These are phyloP conservation scores for Ganoderma leucocontextum DNA, from an alignment of 1,284 basidiomycete species.

Conservation along the genomic window DNA sequence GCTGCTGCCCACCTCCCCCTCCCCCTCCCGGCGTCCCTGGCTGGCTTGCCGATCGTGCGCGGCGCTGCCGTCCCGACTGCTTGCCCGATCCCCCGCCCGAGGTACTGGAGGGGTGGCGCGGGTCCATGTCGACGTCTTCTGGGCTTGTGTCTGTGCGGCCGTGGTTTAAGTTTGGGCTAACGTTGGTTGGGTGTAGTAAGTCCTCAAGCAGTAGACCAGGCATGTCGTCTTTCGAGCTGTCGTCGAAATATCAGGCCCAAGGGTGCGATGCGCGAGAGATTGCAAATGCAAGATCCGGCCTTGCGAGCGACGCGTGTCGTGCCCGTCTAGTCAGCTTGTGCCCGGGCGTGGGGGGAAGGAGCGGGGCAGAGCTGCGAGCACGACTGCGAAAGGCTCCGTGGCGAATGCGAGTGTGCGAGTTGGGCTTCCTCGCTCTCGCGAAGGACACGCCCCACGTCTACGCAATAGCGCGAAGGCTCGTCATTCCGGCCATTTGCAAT, in stretches of 20 bases:
- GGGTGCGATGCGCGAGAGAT: slow-evolving; percentile 9
- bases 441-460: slow-evolving; percentile 6
- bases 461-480: slow-evolving; percentile 7
- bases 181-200: background rate
- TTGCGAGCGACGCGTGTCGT: slow-evolving; percentile 19
- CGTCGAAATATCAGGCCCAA: background rate
- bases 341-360: slow-evolving; percentile 1
- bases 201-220: slow-evolving; percentile 17
- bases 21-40: slow-evolving; percentile 21
- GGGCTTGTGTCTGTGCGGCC: slow-evolving; percentile 7
- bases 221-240: slow-evolving; percentile 8
- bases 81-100: slow-evolving; percentile 16
- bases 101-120: slow-evolving; percentile 17
- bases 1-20: background rate
- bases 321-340: background rate
- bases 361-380: slow-evolving; percentile 7
- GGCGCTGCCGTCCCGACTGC: slow-evolving; percentile 22
- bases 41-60: slow-evolving; percentile 36
- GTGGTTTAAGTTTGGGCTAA: slow-evolving; percentile 9
- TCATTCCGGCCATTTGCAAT: slow-evolving; percentile 29
- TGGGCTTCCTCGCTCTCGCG: background rate
- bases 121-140: slow-evolving; percentile 21
- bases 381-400: slow-evolving; percentile 17
- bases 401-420: slow-evolving; percentile 13
- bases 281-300: slow-evolving; percentile 18